Evolutionary conservation across 2,329 filamentous ascomycete species (phyloP).

Genomic region (Sclerotinia spermophila): DNA sequence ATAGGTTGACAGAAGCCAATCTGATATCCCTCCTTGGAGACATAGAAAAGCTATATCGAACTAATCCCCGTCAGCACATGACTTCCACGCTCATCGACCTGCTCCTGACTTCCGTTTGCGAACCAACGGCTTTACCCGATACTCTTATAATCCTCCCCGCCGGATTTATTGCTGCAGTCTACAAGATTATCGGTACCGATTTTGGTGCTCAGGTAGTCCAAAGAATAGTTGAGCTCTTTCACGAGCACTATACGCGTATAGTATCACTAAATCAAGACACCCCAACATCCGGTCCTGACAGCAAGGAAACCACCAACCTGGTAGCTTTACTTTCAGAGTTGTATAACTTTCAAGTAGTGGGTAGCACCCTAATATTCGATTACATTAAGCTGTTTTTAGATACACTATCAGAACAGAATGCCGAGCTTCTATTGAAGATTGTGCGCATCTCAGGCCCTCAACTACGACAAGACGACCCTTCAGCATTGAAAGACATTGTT

Average conservation of each 20-base stretch:
- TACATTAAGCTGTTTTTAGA: slow-evolving; percentile 76
- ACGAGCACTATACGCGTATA: slow-evolving; percentile 54
- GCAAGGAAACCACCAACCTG: slow-evolving; percentile 69
- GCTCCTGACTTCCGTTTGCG: slow-evolving; percentile 73
- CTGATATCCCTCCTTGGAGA: slow-evolving; percentile 79
- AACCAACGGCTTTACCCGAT: slow-evolving; percentile 74
- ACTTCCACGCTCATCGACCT: slow-evolving; percentile 76
- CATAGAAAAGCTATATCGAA: slow-evolving; percentile 77
- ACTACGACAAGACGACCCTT: slow-evolving; percentile 82
- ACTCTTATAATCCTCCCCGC: slow-evolving; percentile 89
- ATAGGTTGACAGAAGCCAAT: slow-evolving; percentile 89
- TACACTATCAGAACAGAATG: slow-evolving; percentile 77
- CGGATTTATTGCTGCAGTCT: slow-evolving; percentile 82
- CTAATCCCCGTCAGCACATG: slow-evolving; percentile 82
- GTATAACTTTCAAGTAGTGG: slow-evolving; percentile 88
- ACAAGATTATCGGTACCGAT: slow-evolving; percentile 82
- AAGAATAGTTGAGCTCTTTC: slow-evolving; percentile 71
- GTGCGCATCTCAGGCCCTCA: slow-evolving; percentile 79
- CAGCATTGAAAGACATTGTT: slow-evolving; percentile 84
- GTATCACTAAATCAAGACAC: slow-evolving; percentile 35
- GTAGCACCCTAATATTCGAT: slow-evolving; percentile 82
- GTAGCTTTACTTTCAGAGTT: slow-evolving; percentile 79
- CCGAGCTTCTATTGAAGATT: slow-evolving; percentile 80
- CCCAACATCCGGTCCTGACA: slow-evolving; percentile 28
- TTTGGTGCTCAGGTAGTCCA: slow-evolving; percentile 87